These are phyloP conservation scores for Fonsecaea pugnacius DNA, from an alignment of 2,329 filamentous ascomycete species.

Conservation along the genomic window DNA sequence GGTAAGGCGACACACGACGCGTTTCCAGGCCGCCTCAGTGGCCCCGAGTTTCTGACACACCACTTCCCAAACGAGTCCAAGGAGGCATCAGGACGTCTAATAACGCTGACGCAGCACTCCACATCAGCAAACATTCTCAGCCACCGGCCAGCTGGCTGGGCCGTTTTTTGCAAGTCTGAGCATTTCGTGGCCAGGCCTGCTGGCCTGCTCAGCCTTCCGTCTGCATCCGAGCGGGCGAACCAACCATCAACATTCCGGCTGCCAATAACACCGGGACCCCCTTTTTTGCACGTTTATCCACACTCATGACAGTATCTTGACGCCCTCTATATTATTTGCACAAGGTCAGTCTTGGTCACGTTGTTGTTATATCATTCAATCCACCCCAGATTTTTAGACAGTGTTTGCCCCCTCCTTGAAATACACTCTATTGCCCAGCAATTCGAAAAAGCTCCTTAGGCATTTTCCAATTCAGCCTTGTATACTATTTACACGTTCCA, in stretches of 20 bases:
- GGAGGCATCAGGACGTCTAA: slow-evolving; percentile 17
- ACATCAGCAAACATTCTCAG: slow-evolving; percentile 27
- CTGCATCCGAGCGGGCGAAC: slow-evolving; percentile 28
- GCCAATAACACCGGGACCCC: slow-evolving; percentile 7
- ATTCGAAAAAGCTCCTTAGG: not conserved
- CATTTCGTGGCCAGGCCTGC: slow-evolving; percentile 6
- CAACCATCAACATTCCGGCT: slow-evolving; percentile 23
- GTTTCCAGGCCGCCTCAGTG: slow-evolving; percentile 10
- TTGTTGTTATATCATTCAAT: slow-evolving; percentile 20
- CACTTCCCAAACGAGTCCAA: slow-evolving; percentile 11
- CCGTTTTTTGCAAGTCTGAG: not conserved
- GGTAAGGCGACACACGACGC: slow-evolving; percentile 8
- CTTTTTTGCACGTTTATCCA: slow-evolving; percentile 13
- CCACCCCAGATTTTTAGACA: slow-evolving; percentile 7
- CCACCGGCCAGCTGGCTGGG: not conserved
- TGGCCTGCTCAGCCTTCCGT: slow-evolving; percentile 26
- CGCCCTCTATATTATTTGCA: slow-evolving; percentile 1
- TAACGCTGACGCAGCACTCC: slow-evolving; percentile 29
- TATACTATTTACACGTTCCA: not conserved
- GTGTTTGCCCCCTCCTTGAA: not conserved
- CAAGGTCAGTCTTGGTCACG: slow-evolving; percentile 17
- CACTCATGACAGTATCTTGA: slow-evolving; percentile 7
- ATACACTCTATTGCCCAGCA: slow-evolving; percentile 9
- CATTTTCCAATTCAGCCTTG: not conserved
- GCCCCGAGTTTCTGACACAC: slow-evolving; percentile 16